Percentiles rank a stretch among this genome's conserved stretches.
phyloP scores from a whole-genome alignment of 2,329 filamentous ascomycete genomes.

The Aaosphaeria pasadenensis region DNA sequence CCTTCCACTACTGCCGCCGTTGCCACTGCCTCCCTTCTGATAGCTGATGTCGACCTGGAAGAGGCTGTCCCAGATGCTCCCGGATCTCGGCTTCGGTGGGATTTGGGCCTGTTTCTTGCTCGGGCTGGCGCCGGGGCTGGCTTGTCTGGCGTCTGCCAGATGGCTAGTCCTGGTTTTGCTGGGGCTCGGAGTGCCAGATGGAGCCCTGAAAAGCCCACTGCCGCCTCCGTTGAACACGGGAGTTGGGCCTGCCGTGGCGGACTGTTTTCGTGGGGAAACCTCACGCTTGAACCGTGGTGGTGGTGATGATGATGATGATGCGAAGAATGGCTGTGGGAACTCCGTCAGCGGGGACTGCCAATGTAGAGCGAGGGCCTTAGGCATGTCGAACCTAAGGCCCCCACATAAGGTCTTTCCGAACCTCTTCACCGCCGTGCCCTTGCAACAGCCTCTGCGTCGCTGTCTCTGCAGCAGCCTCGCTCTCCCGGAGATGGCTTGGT shows the following conservation, averaged over 20 bases:
- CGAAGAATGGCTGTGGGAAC: too few species aligned
- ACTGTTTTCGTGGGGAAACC: slow-evolving; percentile 12
- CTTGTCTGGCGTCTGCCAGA: background rate
- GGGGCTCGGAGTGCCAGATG: slow-evolving; percentile 1
- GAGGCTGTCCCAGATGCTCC: slow-evolving; percentile 38
- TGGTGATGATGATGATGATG: too few species aligned
- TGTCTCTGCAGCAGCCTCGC: slow-evolving; percentile 17
- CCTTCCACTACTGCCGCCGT: too few species aligned
- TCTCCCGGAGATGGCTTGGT: slow-evolving; percentile 32
- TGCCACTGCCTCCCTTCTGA: slow-evolving; percentile 12
- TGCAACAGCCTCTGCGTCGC: slow-evolving; percentile 17
- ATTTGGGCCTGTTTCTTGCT: slow-evolving; percentile 7
- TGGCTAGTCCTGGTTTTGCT: background rate
- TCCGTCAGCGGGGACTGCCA: too few species aligned
- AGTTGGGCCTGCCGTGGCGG: slow-evolving; percentile 8
- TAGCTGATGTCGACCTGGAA: slow-evolving; percentile 40
- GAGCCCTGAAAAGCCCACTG: slow-evolving; percentile 1
- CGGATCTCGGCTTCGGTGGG: slow-evolving; percentile 15
- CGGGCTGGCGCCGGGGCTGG: slow-evolving; percentile 2
- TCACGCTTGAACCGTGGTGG: too few species aligned
- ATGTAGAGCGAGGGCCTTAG: slow-evolving; percentile 21
- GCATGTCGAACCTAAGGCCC: slow-evolving; percentile 38
- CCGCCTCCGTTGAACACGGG: background rate
- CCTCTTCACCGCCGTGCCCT: slow-evolving; percentile 40
- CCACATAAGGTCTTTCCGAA: slow-evolving; percentile 44